These are phyloP conservation scores for Dactylellina drechsleri DNA, from an alignment of 2,329 filamentous ascomycete genomes.

Conservation along the genomic window DNA sequence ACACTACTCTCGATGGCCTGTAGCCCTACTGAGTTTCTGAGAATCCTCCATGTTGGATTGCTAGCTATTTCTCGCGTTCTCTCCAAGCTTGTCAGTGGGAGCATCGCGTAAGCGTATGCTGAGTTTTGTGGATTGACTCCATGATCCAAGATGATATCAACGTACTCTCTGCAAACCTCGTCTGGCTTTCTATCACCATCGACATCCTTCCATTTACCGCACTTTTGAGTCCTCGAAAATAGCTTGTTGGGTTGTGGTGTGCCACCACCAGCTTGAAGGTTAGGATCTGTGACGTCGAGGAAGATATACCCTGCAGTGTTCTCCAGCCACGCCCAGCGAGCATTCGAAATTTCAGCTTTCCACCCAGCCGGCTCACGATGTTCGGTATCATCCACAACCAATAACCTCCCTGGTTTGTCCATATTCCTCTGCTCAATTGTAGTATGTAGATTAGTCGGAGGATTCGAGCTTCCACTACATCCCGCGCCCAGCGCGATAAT, in stretches of 20 bases:
- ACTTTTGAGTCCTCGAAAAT: slow-evolving; percentile 15
- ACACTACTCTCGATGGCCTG: slow-evolving; percentile 32
- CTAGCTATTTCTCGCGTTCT: slow-evolving; percentile 10
- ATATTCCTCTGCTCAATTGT: slow-evolving; percentile 44
- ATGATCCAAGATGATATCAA: slow-evolving; percentile 38
- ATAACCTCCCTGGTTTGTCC: not conserved
- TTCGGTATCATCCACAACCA: slow-evolving; percentile 31
- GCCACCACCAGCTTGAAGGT: not conserved
- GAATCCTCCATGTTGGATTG: slow-evolving; percentile 17
- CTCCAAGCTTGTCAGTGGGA: slow-evolving; percentile 33
- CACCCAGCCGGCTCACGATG: not conserved
- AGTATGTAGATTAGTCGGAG: slow-evolving; percentile 27
- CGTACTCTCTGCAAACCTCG: slow-evolving; percentile 36
- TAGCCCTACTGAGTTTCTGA: slow-evolving; percentile 15
- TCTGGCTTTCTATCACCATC: slow-evolving; percentile 7
- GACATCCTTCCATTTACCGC: slow-evolving; percentile 38
- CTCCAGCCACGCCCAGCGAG: slow-evolving; percentile 45
- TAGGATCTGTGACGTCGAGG: slow-evolving; percentile 25
- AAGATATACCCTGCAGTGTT: slow-evolving; percentile 51
- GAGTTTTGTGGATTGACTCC: slow-evolving; percentile 24
- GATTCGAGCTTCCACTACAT: slow-evolving; percentile 4
- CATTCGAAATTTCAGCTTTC: slow-evolving; percentile 10
- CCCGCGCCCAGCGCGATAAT: slow-evolving; percentile 44
- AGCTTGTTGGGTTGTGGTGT: slow-evolving; percentile 2
- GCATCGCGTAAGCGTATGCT: slow-evolving; percentile 45